Evolutionary conservation across 495 filamentous ascomycete species (phyloP), one percentile per base, ranked within the genome.

Genomic region (Trichoderma reesei): DNA sequence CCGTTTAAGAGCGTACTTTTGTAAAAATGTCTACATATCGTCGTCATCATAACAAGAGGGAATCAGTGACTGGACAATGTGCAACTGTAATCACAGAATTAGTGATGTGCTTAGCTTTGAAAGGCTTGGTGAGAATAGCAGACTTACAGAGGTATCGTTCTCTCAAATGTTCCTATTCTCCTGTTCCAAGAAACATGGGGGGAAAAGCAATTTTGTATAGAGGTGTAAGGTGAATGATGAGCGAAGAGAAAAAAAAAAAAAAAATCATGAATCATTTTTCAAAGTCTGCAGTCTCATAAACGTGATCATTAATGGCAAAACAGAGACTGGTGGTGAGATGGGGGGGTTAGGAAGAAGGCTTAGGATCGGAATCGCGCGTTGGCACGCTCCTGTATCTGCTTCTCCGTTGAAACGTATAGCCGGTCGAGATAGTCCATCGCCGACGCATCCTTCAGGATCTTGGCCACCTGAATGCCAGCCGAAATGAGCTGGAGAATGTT

Each of bases 401-500:
- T 83, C 76, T 92, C 90, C 41, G 89, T 93, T 59, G 75, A 77
- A 73, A 81, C 77, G 72, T 81, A 81, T 68, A 95, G 81, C 73
- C 78, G 77, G 71, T 93, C 90, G 69, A 93, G 75, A 72, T 85
- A 88, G 65, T 87, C 83, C 90, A 93, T 92, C 48, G 90, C 89
- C 66, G 78, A 79, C 59, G 88, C 86, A 77, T 95, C 90, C 75
- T 87, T 90, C 41, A 95, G 78, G 63, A 93, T 90, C 71, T 90
- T 92, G 46, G 90, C 87, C 66, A 95, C 90, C 74, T 95, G 90
- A 61, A 88, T 88, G 33, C 90, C 90, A 41, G 90, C 90, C 60
- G 87, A 90, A 64, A 95, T 89, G 34, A 93, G 80, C 76, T 95
- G 90, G 41, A 95, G 80, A 64, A 95, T 89, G 72, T 92, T 92